Conservation (phyloP, 169 alveolate genomes). For the Neospora caninum region DNA sequence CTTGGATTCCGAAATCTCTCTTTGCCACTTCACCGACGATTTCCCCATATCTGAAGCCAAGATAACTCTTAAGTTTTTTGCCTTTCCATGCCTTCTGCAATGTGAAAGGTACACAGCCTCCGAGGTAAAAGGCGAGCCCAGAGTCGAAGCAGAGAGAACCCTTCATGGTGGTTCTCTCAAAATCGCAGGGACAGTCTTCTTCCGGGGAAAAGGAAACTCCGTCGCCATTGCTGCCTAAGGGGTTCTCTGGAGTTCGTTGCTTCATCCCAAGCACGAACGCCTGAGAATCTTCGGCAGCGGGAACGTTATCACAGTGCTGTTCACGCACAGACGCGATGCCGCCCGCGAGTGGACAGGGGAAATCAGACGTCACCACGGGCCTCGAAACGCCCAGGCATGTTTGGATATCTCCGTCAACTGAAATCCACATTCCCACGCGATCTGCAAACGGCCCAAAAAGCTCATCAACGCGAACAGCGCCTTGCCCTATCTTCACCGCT, state of each 20-base stretch:
- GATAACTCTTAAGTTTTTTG: neutral
- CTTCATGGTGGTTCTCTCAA: neutral
- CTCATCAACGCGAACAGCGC: slow-evolving; percentile 16
- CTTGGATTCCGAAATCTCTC: neutral
- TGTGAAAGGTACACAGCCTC: neutral
- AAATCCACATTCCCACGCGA: slow-evolving; percentile 37
- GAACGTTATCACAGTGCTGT: neutral
- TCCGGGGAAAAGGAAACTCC: neutral
- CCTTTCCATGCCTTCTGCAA: neutral
- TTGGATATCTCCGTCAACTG: neutral
- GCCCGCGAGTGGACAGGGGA: neutral
- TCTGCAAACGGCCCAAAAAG: slow-evolving; percentile 60
- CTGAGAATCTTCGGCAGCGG: neutral
- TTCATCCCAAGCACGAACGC: neutral
- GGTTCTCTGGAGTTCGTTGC: too few species aligned
- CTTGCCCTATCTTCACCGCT: slow-evolving; percentile 49
- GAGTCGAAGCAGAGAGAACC: neutral
- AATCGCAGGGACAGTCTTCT: neutral
- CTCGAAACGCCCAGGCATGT: neutral
- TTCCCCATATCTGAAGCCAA: too few species aligned
- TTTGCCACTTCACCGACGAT: neutral
- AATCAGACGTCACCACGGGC: neutral
- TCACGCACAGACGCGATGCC: neutral
- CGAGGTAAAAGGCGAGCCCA: neutral
- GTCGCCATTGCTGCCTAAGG: neutral